phyloP scores from a whole-genome alignment of 1,284 basidiomycete species.

The Hymenochaete sp. region DNA sequence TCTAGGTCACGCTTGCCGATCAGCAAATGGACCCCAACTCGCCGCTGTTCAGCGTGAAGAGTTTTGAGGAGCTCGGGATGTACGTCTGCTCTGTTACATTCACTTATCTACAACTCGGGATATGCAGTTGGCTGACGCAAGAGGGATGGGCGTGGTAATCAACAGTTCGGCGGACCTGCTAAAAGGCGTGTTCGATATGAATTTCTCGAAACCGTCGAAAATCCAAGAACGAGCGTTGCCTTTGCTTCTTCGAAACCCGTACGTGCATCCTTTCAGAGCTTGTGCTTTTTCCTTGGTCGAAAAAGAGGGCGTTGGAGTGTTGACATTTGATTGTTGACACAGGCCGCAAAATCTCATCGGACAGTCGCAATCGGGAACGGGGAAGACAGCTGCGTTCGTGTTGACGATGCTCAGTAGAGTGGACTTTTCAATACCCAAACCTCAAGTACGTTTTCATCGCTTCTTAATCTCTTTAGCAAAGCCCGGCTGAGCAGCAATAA shows the following conservation, averaged over 20 bases:
- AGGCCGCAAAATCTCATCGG: constrained; percentile 98
- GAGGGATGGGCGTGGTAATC: no score
- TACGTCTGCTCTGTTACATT: constrained; percentile 35
- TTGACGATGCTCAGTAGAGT: constrained; percentile 95
- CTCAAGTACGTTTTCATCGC: constrained; percentile 62
- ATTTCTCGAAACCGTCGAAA: constrained; percentile 97
- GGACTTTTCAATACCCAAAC: constrained; percentile 75
- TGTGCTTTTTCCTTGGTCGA: not conserved
- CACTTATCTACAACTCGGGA: not conserved
- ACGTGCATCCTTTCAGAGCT: constrained; percentile 11
- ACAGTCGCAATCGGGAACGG: constrained; percentile 98
- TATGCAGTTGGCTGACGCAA: no score
- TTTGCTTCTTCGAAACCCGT: constrained; percentile 88
- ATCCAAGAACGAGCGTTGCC: constrained; percentile 98
- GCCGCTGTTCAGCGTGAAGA: constrained; percentile 88
- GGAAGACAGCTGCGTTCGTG: constrained; percentile 98
- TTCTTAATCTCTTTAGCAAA: no score
- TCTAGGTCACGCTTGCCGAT: constrained; percentile 93
- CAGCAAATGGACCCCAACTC: constrained; percentile 96
- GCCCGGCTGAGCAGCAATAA: not conserved
- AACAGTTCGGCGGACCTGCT: constrained; percentile 79
- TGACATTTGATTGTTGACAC: no score
- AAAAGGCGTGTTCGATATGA: constrained; percentile 95
- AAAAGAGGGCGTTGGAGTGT: not conserved
- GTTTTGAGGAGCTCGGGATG: constrained; percentile 92